Base-by-base conservation (phyloP, 345 rosid genomes). In the Noccaea caerulescens region DNA sequence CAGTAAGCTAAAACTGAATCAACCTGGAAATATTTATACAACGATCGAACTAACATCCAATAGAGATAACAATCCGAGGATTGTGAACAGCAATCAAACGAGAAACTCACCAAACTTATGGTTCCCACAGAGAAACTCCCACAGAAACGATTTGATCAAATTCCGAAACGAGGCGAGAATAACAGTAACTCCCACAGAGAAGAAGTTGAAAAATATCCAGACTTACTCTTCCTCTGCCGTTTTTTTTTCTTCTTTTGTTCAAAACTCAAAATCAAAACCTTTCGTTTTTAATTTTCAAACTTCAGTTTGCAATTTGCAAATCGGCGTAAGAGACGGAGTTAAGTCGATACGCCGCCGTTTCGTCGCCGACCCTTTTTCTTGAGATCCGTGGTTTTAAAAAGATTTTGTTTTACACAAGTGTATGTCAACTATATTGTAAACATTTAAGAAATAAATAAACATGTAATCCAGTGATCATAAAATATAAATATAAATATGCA, bases 291-390 rank as follows among this genome's bases (percentile, higher is more conserved):
- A 30, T 39, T 66, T 66, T 18, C 7, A 39, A 44, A 44, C 37
- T 47, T 65, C 46, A n/a, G 51, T 65, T 65, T 30, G 66, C 58
- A 72, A 63, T 27, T 27, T 27, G 30, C 30, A 32, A 13, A 34
- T 54, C 33, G 51, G 7, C 5, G 23, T 55, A 55, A 14, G 67
- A 51, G 61, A 27, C 30, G 0, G 30, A 27, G 30, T 27, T 58
- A 52, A 41, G 2, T 0, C 33, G 13, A 74, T 59, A 74, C 73
- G 68, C 23, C 72, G 73, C 1, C 78, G 68, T 73, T 55, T 72
- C 27, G 0, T 45, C 33, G 57, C 70, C 76, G 76, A 72, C 69
- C 23, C 18, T 45, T 27, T 41, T 8, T 63, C 46, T 61, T 23
- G 50, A 72, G 34, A 63, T 62, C 30, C 30, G 30, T 2, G 30